Conservation (phyloP, 1,284 basidiomycete genomes). For the Stygiomarasmius scandens region DNA sequence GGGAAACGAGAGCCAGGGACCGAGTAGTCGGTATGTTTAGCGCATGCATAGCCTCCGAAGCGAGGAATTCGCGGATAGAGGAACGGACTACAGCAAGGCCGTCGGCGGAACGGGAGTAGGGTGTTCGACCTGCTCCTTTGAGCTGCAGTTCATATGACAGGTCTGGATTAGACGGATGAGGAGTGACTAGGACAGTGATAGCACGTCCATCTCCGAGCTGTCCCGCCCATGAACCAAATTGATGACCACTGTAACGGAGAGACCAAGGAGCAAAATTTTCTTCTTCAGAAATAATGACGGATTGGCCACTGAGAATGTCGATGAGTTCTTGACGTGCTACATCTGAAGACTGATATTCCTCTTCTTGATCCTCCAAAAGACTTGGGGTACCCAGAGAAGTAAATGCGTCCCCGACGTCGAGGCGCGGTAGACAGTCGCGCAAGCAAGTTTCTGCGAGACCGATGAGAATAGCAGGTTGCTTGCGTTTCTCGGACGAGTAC, state of each 20-base stretch:
- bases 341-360: constrained; percentile 36
- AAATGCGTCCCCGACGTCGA: constrained; percentile 87
- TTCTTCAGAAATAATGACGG: constrained; percentile 62
- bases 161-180: constrained; percentile 60
- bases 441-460: constrained; percentile 69
- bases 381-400: constrained; percentile 59
- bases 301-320: constrained; percentile 80
- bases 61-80: constrained; percentile 90
- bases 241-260: constrained; percentile 86
- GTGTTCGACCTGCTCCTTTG: constrained; percentile 93
- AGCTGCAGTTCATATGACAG: constrained; percentile 85
- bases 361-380: constrained; percentile 38
- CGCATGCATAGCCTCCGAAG: constrained; percentile 89
- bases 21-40: constrained; percentile 89
- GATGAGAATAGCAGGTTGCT: constrained; percentile 68
- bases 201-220: constrained; percentile 96
- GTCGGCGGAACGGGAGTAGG: constrained; percentile 90
- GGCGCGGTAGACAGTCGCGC: constrained; percentile 78
- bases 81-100: constrained; percentile 92
- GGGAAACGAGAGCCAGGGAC: constrained; percentile 79
- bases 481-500: constrained; percentile 53
- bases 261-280: constrained; percentile 84
- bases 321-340: constrained; percentile 69
- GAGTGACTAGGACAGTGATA: constrained; percentile 82
- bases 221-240: constrained; percentile 95